Conservation (phyloP, 2,329 filamentous ascomycete species). For the Fusarium sp. region DNA sequence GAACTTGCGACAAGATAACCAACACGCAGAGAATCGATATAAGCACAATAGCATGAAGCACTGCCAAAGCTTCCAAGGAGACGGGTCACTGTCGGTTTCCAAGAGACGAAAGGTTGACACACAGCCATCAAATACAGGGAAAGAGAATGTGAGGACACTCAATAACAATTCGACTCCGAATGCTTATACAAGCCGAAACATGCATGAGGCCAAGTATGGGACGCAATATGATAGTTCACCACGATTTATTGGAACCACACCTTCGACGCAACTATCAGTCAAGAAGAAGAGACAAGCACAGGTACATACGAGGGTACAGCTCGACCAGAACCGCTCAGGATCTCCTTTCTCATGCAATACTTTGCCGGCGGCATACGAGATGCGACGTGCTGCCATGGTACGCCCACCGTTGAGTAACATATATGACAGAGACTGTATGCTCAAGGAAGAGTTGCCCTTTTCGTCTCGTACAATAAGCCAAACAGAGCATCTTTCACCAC, state of each 20-base stretch:
- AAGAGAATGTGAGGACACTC: constrained; percentile 30
- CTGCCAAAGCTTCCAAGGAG: not conserved
- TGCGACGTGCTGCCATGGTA: constrained; percentile 23
- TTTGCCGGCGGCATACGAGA: constrained; percentile 21
- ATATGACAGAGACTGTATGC: not conserved
- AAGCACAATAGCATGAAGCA: constrained; percentile 43
- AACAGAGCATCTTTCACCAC: not conserved
- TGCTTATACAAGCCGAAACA: not conserved
- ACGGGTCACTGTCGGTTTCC: constrained; percentile 49
- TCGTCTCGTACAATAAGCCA: not conserved
- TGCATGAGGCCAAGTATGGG: constrained; percentile 21
- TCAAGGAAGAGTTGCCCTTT: not conserved
- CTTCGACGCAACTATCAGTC: constrained; percentile 24
- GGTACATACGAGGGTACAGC: not conserved
- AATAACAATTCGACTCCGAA: not conserved
- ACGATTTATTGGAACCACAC: constrained; percentile 2
- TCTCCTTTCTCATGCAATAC: constrained; percentile 8
- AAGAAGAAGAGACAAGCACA: constrained; percentile 34
- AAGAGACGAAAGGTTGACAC: constrained; percentile 48
- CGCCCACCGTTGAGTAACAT: constrained; percentile 41
- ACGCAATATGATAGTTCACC: constrained; percentile 24
- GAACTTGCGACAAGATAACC: constrained; percentile 10
- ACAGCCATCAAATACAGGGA: constrained; percentile 17
- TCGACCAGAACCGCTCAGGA: not conserved
- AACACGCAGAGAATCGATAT: constrained; percentile 38